Evolutionary conservation across 768 basidiomycete genomes (phyloP).

Genomic region (Boletus patriciae): DNA sequence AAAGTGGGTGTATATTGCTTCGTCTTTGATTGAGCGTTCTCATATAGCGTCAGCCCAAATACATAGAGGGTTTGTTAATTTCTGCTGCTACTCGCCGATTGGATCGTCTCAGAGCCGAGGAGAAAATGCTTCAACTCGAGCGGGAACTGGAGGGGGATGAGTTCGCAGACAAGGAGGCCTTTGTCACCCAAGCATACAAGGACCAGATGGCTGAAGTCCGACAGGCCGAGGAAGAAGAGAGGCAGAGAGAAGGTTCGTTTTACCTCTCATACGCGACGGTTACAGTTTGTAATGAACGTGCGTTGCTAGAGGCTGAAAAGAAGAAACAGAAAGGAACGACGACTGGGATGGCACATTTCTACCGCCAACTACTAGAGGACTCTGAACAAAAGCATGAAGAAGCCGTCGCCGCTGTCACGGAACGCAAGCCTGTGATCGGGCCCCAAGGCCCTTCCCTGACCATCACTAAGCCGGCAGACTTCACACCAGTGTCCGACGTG

Average conservation of each 20-base stretch:
- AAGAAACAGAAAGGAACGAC: slow-evolving; percentile 58
- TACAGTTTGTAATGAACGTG: not conserved
- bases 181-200: slow-evolving; percentile 97
- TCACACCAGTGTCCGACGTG: slow-evolving; percentile 63
- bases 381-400: slow-evolving; percentile 83
- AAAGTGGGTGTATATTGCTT: slow-evolving; percentile 53
- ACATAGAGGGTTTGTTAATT: slow-evolving; percentile 75
- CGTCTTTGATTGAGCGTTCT: slow-evolving; percentile 3
- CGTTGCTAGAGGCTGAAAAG: slow-evolving; percentile 48
- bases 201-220: slow-evolving; percentile 93
- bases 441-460: slow-evolving; percentile 67
- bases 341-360: slow-evolving; percentile 86
- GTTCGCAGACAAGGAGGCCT: slow-evolving; percentile 93
- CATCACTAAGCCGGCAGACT: slow-evolving; percentile 69
- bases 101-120: slow-evolving; percentile 91
- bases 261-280: not conserved
- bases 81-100: slow-evolving; percentile 85
- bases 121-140: slow-evolving; percentile 95
- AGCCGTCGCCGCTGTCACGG: slow-evolving; percentile 70
- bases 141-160: slow-evolving; percentile 91
- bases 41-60: slow-evolving; percentile 71
- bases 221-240: slow-evolving; percentile 91
- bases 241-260: slow-evolving; percentile 73
- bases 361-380: slow-evolving; percentile 73
- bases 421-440: slow-evolving; percentile 54